Conservation (phyloP, 345 rosid species). For the Sonneratia alba region DNA sequence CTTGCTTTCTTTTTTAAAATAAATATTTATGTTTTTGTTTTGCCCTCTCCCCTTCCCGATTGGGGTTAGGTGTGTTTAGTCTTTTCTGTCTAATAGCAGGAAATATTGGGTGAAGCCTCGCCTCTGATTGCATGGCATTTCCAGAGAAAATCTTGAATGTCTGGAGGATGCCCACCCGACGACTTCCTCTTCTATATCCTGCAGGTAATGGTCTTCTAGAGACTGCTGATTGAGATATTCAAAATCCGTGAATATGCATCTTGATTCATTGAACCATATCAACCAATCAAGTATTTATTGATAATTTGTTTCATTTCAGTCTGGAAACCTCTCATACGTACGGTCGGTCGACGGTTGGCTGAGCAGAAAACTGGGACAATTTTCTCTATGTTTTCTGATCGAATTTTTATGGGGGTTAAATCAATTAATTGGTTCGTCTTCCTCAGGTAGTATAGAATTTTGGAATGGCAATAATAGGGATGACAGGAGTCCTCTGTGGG, state of each 20-base stretch:
- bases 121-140: background rate
- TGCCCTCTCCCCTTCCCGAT: background rate
- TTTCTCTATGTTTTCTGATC: background rate
- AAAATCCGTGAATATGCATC: too few relatives aligned
- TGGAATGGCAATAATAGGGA: background rate
- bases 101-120: background rate
- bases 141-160: background rate
- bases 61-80: background rate
- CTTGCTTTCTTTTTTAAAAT: too few relatives aligned
- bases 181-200: too few relatives aligned
- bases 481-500: conserved; percentile 7
- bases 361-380: conserved; percentile 8
- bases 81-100: background rate
- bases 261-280: too few relatives aligned
- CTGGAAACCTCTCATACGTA: background rate
- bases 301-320: too few relatives aligned
- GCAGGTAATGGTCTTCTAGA: too few relatives aligned
- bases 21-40: too few relatives aligned
- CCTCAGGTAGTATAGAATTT: background rate
- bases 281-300: background rate
- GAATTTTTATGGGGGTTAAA: background rate
- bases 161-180: too few relatives aligned
- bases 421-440: background rate
- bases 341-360: conserved; percentile 2
- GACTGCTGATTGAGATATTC: too few relatives aligned